These are phyloP conservation scores for Reutealis trisperma DNA, from an alignment of 345 rosid species.

Conservation along the genomic window DNA sequence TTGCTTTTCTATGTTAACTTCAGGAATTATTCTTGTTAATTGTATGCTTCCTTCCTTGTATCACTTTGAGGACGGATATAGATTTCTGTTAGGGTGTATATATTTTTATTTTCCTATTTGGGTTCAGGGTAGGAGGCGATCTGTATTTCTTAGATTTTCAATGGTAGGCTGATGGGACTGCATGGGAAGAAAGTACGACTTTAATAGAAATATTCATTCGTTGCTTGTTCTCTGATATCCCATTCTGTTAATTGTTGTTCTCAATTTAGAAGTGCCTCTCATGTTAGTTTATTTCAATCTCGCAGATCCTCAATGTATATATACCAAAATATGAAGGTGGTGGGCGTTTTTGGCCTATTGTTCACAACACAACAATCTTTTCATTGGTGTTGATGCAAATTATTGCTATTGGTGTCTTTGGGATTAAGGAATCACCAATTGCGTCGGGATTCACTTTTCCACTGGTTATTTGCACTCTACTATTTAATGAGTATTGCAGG, in stretches of 20 bases:
- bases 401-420: conserved; percentile 85
- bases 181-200: not conserved
- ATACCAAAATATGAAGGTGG: conserved; percentile 68
- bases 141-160: not conserved
- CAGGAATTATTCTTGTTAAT: no score
- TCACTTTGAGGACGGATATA: not conserved
- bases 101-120: not conserved
- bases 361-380: conserved; percentile 83
- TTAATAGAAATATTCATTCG: not conserved
- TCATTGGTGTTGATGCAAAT: conserved; percentile 79
- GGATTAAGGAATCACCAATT: conserved; percentile 63
- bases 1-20: no score
- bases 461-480: conserved; percentile 59
- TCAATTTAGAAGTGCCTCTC: not conserved
- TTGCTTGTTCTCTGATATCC: not conserved
- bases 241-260: not conserved
- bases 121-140: not conserved
- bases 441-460: conserved; percentile 83
- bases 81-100: not conserved
- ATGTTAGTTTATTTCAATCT: not conserved
- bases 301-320: conserved; percentile 85
- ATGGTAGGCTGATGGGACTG: not conserved
- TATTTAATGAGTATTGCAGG: conserved; percentile 82
- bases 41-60: no score
- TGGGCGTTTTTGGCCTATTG: conserved; percentile 86